Evolutionary conservation across 208 protist species (phyloP), one percentile per base, ranked within the genome.

Genomic region (Naegleria lovaniensis): DNA sequence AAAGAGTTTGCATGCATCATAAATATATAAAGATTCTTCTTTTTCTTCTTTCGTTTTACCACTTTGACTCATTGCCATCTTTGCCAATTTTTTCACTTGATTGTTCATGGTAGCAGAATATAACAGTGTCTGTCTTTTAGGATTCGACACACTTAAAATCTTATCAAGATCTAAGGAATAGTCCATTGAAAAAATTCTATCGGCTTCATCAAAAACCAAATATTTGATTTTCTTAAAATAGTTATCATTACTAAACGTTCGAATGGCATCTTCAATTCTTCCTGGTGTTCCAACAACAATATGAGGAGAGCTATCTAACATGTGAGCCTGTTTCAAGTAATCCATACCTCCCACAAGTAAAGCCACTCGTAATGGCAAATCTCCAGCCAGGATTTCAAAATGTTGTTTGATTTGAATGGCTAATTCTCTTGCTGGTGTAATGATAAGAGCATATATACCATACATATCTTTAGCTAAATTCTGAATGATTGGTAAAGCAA

Each of bases 401-500:
- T 90, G 7, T 33, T 75, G 1, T 29, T 43, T 36, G 2, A 99
- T 98, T 92, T 99, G 98, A 85, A 98, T 96, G 0, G 97, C 98
- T 0, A 99, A 93, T 93, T 99, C 98, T 19, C 98, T 94, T 5
- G 99, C 99, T 6, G 99, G 98, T 16, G 98, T 99, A 13, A 99
- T 92, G 11, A 99, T 95, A 9, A 99, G 92, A 6, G 97, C 97
- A 93, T 97, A 99, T 5, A 99, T 95, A 85, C 99, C 99, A 92
- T 98, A 99, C 38, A 98, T 96, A 90, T 99, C 98, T 48, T 95
- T 93, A 0, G 98, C 95, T 15, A 99, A 94, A 43, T 90, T 91
- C 84, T 99, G 96, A 5, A 99, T 92, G 22, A 99, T 98, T 29
- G 99, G 99, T 2, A 99, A 93, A 29, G 98, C 98, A 93, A 99